Conservation (phyloP, 768 basidiomycete species). For the Coprinellus micaceus region DNA sequence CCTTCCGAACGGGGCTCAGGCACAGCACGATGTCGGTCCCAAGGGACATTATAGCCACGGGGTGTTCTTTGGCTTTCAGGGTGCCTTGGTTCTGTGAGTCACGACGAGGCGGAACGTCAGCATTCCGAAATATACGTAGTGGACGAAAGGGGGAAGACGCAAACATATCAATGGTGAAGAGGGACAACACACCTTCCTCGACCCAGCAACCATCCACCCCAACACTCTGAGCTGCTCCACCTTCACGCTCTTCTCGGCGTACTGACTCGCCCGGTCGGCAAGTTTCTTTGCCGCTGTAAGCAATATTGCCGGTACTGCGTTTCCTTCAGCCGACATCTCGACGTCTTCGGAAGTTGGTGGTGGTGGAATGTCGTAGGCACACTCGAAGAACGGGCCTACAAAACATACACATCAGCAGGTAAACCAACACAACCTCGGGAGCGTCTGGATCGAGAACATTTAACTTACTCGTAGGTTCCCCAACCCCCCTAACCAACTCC, state of each 20-base stretch:
- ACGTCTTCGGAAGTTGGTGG: background rate
- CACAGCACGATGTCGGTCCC: constrained; percentile 36
- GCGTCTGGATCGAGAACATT: background rate
- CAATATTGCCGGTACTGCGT: constrained; percentile 21
- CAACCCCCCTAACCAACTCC: constrained; percentile 24
- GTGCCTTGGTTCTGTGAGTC: constrained; percentile 20
- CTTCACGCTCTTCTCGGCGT: constrained; percentile 29
- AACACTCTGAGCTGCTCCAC: constrained; percentile 33
- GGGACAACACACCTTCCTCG: constrained; percentile 27
- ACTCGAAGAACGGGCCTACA: constrained; percentile 31
- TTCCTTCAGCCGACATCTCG: constrained; percentile 1
- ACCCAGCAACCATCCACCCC: constrained; percentile 42
- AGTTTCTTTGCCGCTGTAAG: constrained; percentile 28
- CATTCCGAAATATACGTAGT: too few relatives aligned
- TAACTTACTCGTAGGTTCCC: constrained; percentile 23
- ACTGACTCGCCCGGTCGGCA: constrained; percentile 25
- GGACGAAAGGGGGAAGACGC: background rate
- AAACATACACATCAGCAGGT: background rate
- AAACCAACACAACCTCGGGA: background rate
- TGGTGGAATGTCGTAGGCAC: constrained; percentile 12
- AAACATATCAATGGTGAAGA: background rate
- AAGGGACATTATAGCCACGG: constrained; percentile 32
- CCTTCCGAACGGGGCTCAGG: constrained; percentile 20
- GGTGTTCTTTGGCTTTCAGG: constrained; percentile 24
- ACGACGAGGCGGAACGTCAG: too few relatives aligned